Conservation (phyloP, 106 monocot genomes). For the Alisma plantagoaquatica region DNA sequence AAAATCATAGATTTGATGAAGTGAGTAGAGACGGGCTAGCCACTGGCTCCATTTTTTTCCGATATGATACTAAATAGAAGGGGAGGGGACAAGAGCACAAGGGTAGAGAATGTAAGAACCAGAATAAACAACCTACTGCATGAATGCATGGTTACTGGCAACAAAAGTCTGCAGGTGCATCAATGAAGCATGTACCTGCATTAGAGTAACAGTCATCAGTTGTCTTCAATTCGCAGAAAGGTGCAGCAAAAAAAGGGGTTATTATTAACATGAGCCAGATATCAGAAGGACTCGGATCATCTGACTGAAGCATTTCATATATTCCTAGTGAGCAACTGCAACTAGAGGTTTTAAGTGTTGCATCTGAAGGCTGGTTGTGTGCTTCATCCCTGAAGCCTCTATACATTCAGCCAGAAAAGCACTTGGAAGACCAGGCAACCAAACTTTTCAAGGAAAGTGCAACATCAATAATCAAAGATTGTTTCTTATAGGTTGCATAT, state of each 20-base stretch:
- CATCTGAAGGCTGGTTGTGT: conserved; percentile 71
- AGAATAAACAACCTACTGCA: conserved; percentile 36
- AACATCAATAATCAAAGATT: conserved; percentile 41
- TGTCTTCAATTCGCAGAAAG: conserved; percentile 40
- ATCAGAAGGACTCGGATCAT: conserved; percentile 54
- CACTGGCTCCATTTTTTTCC: conserved; percentile 50
- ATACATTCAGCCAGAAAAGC: no score
- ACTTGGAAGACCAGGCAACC: conserved; percentile 22
- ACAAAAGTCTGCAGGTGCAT: conserved; percentile 57
- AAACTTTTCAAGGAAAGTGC: conserved; percentile 35
- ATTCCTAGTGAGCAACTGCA: conserved; percentile 36
- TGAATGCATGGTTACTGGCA: conserved; percentile 48
- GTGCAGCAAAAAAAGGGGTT: conserved; percentile 36
- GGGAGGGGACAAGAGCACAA: conserved; percentile 53
- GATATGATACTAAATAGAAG: conserved; percentile 48
- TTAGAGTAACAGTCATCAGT: conserved; percentile 39
- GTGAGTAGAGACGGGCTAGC: no score
- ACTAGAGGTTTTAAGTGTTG: conserved; percentile 39
- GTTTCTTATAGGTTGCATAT: conserved; percentile 58
- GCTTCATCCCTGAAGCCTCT: conserved; percentile 44
- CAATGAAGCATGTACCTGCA: conserved; percentile 40
- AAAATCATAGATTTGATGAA: no score
- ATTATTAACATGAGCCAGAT: conserved; percentile 67
- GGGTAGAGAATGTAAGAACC: conserved; percentile 50
- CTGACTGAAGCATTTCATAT: conserved; percentile 55